A percentile compares a stretch with the other conserved stretches of the same genome.
Evolutionary conservation across 83 land plant species (phyloP).

Genomic region (Isoetes engelmannii): DNA sequence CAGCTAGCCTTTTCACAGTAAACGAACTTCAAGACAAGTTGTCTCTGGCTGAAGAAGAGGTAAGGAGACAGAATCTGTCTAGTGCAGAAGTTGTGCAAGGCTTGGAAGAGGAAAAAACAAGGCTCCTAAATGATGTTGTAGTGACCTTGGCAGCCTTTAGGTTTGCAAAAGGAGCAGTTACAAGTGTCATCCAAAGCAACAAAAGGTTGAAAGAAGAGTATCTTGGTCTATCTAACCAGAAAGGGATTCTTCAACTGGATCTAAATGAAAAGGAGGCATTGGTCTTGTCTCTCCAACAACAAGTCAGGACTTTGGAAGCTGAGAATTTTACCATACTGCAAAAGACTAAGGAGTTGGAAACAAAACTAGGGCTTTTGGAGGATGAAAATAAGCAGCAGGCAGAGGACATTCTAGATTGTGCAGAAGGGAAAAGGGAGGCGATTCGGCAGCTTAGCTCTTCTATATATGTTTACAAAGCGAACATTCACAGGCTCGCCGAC

Average conservation of each 20-base stretch:
- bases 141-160: not conserved
- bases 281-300: not conserved
- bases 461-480: not conserved
- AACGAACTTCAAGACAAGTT: not conserved
- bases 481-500: not conserved
- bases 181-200: not conserved
- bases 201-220: not conserved
- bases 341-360: not conserved
- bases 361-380: not conserved
- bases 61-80: not conserved
- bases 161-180: not conserved
- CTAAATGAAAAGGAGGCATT: not conserved
- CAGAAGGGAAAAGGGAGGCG: constrained; percentile 1
- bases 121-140: no score
- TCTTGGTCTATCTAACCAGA: not conserved
- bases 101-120: no score
- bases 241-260: not conserved
- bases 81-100: not conserved
- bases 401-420: not conserved
- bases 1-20: not conserved
- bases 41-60: not conserved
- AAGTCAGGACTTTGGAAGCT: not conserved
- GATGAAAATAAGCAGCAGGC: not conserved
- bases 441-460: constrained; percentile 5
- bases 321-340: not conserved